A percentile compares a stretch with the other conserved stretches of the same genome.
These are phyloP conservation scores for Paecilomyces sp. DNA, from an alignment of 2,329 filamentous ascomycete species.

Conservation along the genomic window DNA sequence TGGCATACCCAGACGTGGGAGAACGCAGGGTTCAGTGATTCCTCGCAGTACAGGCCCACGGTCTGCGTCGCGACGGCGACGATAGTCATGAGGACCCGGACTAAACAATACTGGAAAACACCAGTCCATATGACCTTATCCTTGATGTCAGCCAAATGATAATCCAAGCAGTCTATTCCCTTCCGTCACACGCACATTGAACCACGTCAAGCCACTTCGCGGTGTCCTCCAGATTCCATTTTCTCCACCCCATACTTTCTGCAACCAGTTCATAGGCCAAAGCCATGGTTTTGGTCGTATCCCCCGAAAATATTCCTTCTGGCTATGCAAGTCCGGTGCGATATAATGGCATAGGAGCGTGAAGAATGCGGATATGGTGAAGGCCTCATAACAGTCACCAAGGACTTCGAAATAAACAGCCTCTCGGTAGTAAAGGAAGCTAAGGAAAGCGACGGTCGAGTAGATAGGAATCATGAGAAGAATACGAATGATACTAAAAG, in stretches of 20 bases:
- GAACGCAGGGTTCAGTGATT: constrained; percentile 69
- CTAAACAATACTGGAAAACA: constrained; percentile 80
- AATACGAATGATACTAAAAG: constrained; percentile 69
- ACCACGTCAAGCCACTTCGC: constrained; percentile 77
- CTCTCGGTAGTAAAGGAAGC: constrained; percentile 66
- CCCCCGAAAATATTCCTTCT: constrained; percentile 73
- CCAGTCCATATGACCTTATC: constrained; percentile 58
- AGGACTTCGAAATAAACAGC: constrained; percentile 75
- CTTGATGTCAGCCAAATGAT: not conserved
- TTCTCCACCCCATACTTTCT: constrained; percentile 62
- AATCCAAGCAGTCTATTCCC: not conserved
- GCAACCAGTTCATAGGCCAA: constrained; percentile 63
- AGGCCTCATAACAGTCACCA: constrained; percentile 81
- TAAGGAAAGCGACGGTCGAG: constrained; percentile 64
- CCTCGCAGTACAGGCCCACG: constrained; percentile 66
- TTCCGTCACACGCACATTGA: constrained; percentile 51
- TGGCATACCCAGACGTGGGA: constrained; percentile 69
- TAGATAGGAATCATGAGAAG: constrained; percentile 85
- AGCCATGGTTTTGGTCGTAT: constrained; percentile 67
- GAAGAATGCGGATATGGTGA: constrained; percentile 83
- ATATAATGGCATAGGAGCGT: constrained; percentile 74
- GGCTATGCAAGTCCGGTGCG: constrained; percentile 67
- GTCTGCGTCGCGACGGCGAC: constrained; percentile 68
- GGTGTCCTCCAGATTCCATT: constrained; percentile 67
- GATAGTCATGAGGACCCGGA: constrained; percentile 72